Base-by-base conservation (phyloP, 768 basidiomycete genomes). In the Tricholoma furcatifolium region DNA sequence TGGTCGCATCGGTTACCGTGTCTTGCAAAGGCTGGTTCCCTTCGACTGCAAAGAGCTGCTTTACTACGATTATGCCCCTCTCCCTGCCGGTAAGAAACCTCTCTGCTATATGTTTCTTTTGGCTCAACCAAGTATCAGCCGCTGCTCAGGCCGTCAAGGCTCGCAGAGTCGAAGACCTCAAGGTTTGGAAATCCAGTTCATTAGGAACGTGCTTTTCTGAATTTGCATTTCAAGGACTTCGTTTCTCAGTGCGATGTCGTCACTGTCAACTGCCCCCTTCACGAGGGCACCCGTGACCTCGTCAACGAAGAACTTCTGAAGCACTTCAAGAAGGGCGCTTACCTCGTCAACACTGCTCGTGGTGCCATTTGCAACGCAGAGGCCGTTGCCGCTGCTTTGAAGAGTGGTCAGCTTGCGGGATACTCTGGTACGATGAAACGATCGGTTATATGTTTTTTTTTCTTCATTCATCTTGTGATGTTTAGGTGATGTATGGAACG, bases 281-380 rank as follows among this genome's bases (percentile, higher is more conserved):
- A 94, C 74, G 91, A 93, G 66, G 84, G 84, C 23, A 93, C 93
- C 36, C 75, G 76, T 39, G 88, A 87, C 20, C 81, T 94, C 43
- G 77, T 94, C 64, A 90, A 93, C 74, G 77, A 80, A 36, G 90
- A 93, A 35, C 83, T 92, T 36, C 75, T 95, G 60, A 80, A 80
- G 68, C 88, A 91, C 73, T 88, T 95, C 81, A 96, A 96, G 80
- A 87, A 88, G 67, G 93, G 91, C 44, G 82, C 92, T 14, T 93
- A 88, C 88, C 82, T 95, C 62, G 87, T 96, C 65, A 96, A 96
- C 81, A 93, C 91, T 24, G 91, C 91, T 47, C 90, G 92, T 60
- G 93, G 93, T 40, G 93, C 93, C 38, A 93, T 96, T 62, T 92
- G 89, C 66, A 85, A 91, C 71, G 84, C 84, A 59, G 83, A 92